A percentile compares a stretch with the other conserved stretches of the same genome.
These are phyloP conservation scores for Metschnikowia chrysomelidarum DNA, from an alignment of 805 yeast species.

Conservation along the genomic window DNA sequence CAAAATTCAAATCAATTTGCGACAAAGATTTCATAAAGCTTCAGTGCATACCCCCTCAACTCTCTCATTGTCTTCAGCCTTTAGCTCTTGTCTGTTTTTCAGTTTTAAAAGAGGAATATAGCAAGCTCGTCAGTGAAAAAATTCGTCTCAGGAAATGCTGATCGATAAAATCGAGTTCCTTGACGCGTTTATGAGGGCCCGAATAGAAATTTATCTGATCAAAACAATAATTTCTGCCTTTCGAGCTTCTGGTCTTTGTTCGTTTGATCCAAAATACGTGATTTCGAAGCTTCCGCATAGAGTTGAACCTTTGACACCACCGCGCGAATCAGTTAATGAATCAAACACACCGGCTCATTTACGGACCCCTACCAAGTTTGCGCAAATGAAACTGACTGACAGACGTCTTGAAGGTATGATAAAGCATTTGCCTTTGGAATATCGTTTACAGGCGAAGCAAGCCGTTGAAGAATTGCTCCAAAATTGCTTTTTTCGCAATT, in stretches of 20 bases:
- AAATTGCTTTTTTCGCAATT: constrained; percentile 1
- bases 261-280: constrained; percentile 1
- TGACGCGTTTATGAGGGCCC: neutral
- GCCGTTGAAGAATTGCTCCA: neutral
- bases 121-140: neutral
- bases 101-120: constrained; percentile 2
- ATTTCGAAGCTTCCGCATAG: constrained; percentile 2
- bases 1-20: neutral
- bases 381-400: neutral
- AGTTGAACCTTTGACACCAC: constrained; percentile 1
- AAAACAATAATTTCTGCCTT: constrained; percentile 2
- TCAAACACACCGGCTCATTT: neutral
- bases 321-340: neutral
- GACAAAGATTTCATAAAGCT: constrained; percentile 1
- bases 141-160: neutral
- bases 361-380: neutral
- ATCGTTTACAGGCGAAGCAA: neutral
- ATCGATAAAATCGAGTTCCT: constrained; percentile 1
- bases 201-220: neutral
- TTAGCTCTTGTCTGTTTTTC: neutral
- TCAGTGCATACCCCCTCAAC: constrained; percentile 1
- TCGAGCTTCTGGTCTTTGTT: constrained; percentile 1
- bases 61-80: neutral
- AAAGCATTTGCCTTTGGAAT: too few relatives aligned
- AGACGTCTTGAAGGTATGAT: neutral